Conservation (phyloP, 257 asterid species). For the Fraxinus americana region DNA sequence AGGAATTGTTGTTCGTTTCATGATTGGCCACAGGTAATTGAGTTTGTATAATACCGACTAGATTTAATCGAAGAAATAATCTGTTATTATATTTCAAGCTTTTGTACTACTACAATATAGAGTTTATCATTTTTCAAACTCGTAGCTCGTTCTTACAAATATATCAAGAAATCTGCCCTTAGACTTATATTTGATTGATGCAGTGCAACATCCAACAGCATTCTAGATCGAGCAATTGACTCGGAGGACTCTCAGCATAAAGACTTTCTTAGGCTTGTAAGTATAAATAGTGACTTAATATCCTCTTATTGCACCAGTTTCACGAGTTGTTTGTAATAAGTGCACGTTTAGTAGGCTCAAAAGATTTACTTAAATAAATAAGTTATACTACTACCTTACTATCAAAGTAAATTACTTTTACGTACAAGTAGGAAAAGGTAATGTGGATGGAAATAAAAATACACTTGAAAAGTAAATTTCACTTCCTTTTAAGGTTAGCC, state of each 20-base stretch:
- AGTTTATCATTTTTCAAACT: not conserved
- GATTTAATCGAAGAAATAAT: not conserved
- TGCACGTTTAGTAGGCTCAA: not conserved
- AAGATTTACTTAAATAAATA: too few relatives aligned
- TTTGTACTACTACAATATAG: not conserved
- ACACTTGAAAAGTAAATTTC: not conserved
- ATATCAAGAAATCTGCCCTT: not conserved
- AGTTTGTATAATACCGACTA: not conserved
- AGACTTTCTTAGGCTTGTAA: conserved; percentile 73
- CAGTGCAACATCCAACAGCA: conserved; percentile 72
- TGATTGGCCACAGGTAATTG: conserved; percentile 82
- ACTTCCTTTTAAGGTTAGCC: not conserved
- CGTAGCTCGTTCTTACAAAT: not conserved
- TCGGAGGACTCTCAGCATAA: conserved; percentile 67
- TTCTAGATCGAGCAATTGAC: conserved; percentile 73
- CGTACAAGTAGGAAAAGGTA: not conserved
- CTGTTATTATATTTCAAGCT: not conserved
- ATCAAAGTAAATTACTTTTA: not conserved
- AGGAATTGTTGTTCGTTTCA: conserved; percentile 78
- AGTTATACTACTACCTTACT: not conserved
- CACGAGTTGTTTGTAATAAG: conserved; percentile 2
- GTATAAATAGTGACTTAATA: conserved; percentile 7
- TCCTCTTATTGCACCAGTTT: not conserved
- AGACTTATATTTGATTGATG: conserved; percentile 12
- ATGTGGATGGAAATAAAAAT: not conserved